phyloP scores from a whole-genome alignment of 2,329 filamentous ascomycete species.

The Venturia oleaginea region DNA sequence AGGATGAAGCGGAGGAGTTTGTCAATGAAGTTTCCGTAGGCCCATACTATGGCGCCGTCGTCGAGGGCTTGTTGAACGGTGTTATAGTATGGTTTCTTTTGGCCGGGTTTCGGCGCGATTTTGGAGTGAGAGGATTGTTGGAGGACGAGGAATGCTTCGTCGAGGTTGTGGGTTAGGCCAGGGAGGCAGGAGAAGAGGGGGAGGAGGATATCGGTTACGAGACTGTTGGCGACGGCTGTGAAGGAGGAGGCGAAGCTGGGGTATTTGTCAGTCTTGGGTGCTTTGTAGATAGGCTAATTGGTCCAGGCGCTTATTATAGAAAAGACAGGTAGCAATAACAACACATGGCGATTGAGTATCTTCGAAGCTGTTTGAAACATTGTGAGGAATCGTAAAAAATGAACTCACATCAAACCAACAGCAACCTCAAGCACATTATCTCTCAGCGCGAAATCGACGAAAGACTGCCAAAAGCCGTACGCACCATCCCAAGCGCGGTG shows the following conservation, averaged over 20 bases:
- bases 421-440: constrained; percentile 70
- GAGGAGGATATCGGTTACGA: constrained; percentile 61
- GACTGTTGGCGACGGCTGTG: constrained; percentile 61
- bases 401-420: constrained; percentile 59
- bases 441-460: constrained; percentile 63
- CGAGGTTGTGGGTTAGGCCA: constrained; percentile 61
- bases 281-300: not conserved
- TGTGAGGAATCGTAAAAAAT: not conserved
- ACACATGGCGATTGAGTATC: not conserved
- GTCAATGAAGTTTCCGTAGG: constrained; percentile 62
- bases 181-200: constrained; percentile 60
- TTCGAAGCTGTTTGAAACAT: not conserved
- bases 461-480: constrained; percentile 44
- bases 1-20: constrained; percentile 57
- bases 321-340: not conserved
- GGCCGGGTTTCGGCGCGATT: not conserved
- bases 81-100: constrained; percentile 50
- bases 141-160: constrained; percentile 64
- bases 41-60: constrained; percentile 59
- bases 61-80: constrained; percentile 59
- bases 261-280: not conserved
- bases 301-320: not conserved
- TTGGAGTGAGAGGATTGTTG: constrained; percentile 35
- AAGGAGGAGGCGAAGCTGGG: constrained; percentile 59
- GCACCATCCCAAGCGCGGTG: constrained; percentile 1